Conservation (phyloP, 345 rosid genomes). For the Boechera divaricarpa region DNA sequence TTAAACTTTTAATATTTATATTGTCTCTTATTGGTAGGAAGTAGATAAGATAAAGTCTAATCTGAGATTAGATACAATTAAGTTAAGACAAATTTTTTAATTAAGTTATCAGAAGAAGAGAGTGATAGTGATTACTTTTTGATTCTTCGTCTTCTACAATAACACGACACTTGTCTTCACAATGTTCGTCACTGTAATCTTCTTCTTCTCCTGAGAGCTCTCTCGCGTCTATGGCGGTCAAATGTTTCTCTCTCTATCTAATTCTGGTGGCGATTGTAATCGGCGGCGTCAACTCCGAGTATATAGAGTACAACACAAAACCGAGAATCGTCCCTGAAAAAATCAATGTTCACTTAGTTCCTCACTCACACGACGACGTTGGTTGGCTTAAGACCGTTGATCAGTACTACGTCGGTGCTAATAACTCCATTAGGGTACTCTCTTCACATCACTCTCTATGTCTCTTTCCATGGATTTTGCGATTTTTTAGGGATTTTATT, state of each 20-base stretch:
- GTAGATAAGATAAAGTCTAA: slow-evolving; percentile 40
- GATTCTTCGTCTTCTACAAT: slow-evolving; percentile 27
- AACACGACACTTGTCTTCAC: slow-evolving; percentile 15
- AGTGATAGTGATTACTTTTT: not conserved
- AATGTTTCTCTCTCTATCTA: slow-evolving; percentile 19
- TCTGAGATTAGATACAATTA: not conserved
- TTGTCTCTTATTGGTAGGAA: slow-evolving; percentile 10
- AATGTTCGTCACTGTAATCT: slow-evolving; percentile 22
- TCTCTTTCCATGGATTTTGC: slow-evolving; percentile 1
- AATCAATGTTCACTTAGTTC: slow-evolving; percentile 92
- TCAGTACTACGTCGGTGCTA: slow-evolving; percentile 89
- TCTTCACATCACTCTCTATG: not conserved
- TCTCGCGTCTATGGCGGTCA: slow-evolving; percentile 38
- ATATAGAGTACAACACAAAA: slow-evolving; percentile 74
- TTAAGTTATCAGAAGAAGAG: too few species aligned
- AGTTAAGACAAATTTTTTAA: not conserved
- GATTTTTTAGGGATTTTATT: slow-evolving; percentile 25
- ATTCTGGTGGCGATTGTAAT: slow-evolving; percentile 33
- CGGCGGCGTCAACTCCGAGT: slow-evolving; percentile 47
- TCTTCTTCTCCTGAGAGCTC: slow-evolving; percentile 11
- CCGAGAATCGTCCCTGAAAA: slow-evolving; percentile 63
- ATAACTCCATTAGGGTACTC: slow-evolving; percentile 84
- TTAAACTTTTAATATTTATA: not conserved
- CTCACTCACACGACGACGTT: slow-evolving; percentile 95
- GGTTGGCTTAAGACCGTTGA: slow-evolving; percentile 99